Conservation (phyloP, 2,329 filamentous ascomycete species). For the Raffaelea deltoideospora region DNA sequence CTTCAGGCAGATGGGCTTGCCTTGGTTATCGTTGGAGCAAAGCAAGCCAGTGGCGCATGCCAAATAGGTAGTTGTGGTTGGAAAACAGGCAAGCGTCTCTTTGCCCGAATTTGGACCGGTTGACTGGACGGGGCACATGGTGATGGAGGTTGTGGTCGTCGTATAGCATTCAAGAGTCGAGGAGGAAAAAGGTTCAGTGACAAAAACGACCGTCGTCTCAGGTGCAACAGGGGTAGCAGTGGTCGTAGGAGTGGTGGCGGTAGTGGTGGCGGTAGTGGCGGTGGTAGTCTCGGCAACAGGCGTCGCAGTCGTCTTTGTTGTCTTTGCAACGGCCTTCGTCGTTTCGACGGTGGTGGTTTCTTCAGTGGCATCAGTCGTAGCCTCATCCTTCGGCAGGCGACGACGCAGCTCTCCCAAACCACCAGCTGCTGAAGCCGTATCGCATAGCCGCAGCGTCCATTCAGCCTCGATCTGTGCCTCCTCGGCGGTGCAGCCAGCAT, state of each 20-base stretch:
- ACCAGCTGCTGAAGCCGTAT: constrained; percentile 2
- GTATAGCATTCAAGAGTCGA: constrained; percentile 13
- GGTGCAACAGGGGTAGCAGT: constrained; percentile 16
- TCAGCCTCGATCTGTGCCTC: constrained; percentile 19
- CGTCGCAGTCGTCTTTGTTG: neutral
- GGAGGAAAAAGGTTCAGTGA: constrained; percentile 8
- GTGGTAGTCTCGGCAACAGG: neutral
- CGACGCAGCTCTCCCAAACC: constrained; percentile 11
- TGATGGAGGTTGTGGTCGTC: constrained; percentile 18
- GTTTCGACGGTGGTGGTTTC: neutral
- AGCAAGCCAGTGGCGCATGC: constrained; percentile 27
- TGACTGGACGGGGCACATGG: constrained; percentile 23
- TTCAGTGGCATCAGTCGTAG: neutral
- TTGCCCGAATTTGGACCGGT: constrained; percentile 18
- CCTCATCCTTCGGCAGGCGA: constrained; percentile 2
- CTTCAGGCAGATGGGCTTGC: constrained; percentile 28
- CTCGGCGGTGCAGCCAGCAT: constrained; percentile 20
- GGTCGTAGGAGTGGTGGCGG: constrained; percentile 22
- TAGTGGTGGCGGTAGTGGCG: constrained; percentile 2
- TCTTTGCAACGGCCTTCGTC: neutral
- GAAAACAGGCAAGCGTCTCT: constrained; percentile 22
- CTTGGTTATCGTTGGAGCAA: constrained; percentile 26
- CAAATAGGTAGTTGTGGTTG: constrained; percentile 17
- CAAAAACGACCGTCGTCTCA: constrained; percentile 25
- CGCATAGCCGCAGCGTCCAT: constrained; percentile 19